Evolutionary conservation across 805 yeast genomes (phyloP), one percentile per base, ranked within the genome.

Genomic region (Priceomyces fermenticarens): DNA sequence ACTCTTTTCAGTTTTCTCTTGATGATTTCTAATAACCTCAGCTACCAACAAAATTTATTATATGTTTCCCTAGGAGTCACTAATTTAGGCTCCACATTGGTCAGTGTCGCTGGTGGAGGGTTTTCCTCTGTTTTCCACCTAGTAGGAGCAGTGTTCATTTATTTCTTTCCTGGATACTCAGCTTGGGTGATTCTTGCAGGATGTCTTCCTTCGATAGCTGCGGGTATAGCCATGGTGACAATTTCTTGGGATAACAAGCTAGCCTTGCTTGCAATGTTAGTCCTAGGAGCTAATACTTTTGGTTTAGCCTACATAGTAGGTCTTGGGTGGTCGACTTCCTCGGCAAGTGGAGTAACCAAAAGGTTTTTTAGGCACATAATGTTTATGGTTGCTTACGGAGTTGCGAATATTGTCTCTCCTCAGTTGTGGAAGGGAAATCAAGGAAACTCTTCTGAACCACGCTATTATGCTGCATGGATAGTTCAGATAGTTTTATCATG

Each of bases 401-500:
- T 76, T 38, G 64, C 78, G 8, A 77, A 77, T 47, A 65, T 78
- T 30, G 70, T 77, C 16, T 70, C 80, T 4, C 81, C 83, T 4
- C 81, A 76, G 51, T 48, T 77, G 20, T 78, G 81, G 80, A 20
- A 25, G 12, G 38, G 25, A 13, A 35, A 10, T 11, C 65, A 66
- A 52, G 59, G 52, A 7, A 54, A 49, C 11, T 72, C 70, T 46
- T 64, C 70, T 8, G 14, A 29, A 29, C 82, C 83, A 36, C 46
- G 53, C 11, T 60, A 55, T 30, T 45, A 47, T 13, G 51, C 57
- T 4, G 58, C 63, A 10, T 55, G 84, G 83, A 62, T 70, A 39
- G 78, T 77, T 9, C 83, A 78, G 51, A 74, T 78, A 37, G 78
- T 77, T 9, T 47, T 76, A n/a, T 67, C 78, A 8, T 78, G 75